Evolutionary conservation across 257 asterid genomes (phyloP).

Genomic region (Ligustrum vulgare): DNA sequence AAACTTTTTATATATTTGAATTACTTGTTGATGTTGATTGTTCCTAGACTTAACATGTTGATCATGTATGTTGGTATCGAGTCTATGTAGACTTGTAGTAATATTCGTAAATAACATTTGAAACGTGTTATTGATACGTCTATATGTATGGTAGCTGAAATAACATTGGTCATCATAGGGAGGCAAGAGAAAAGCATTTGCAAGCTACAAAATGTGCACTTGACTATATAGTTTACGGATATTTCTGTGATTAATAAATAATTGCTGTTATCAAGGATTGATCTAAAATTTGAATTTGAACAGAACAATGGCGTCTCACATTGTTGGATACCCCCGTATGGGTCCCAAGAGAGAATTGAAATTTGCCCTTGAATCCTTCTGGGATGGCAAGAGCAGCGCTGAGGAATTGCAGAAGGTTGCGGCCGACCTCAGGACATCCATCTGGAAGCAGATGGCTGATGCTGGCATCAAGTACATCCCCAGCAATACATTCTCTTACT

Average conservation of each 20-base stretch:
- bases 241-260: background rate
- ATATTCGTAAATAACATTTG: background rate
- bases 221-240: background rate
- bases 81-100: background rate
- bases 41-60: background rate
- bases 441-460: no score
- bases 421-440: no score
- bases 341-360: no score
- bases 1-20: conserved; percentile 36
- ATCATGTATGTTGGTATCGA: background rate
- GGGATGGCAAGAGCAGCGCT: no score
- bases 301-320: no score
- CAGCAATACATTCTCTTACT: no score
- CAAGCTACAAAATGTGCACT: conserved; percentile 33
- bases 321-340: no score
- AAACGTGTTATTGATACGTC: no score
- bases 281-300: no score
- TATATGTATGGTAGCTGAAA: background rate
- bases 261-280: conserved; percentile 24
- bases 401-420: no score
- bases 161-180: conserved; percentile 38
- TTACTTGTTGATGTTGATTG: background rate
- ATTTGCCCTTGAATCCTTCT: no score
- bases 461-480: no score
- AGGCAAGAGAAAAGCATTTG: conserved; percentile 61